Evolutionary conservation across 352 stramenopile species (phyloP), one percentile per base, ranked within the genome.

Genomic region (Globisporangium camurandrum): DNA sequence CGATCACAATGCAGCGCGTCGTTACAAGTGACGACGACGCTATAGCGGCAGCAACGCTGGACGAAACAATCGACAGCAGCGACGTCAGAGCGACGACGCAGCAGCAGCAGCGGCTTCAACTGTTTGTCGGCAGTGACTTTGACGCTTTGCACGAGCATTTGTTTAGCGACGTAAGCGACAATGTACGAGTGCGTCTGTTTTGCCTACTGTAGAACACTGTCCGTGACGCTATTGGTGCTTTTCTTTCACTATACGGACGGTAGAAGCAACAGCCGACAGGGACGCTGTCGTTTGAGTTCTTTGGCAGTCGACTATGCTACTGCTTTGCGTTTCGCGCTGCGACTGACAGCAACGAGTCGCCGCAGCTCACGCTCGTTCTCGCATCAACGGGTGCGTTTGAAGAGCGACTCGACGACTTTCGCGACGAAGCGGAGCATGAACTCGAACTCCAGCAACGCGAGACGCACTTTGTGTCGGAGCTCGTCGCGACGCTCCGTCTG

Each of bases 401-500:
- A 65, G 74, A 88, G 20, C 61, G 68, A 0, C 42, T 86, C 0
- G 57, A 85, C 2, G 61, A 86, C 51, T 89, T 91, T 48, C 62
- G 75, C 22, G 66, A 87, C 39, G 80, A 91, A 66, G 71, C 80
- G 36, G 73, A 37, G 9, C 65, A 55, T 2, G 54, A 67, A 31
- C 59, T 50, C 1, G 49, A 77, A 6, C 43, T 80, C 2, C 75
- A 90, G 34, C 75, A 71, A 33, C 36, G 36, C 36, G 75, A 87
- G 26, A 62, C 72, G 2, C 75, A 89, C 31, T 69, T 88, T 30
- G 57, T 89, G 0, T 89, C 80, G 0, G 77, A 91, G 34, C 37
- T 88, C 5, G 66, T 89, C 10, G 89, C 89, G 46, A 88, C 69
- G 2, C 57, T 91, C 23, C 64, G 77, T 2, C 69, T 87, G 59